Percentiles rank a stretch among this genome's conserved stretches.
Conservation (phyloP, 345 rosid species). For the Aquilaria sinensis region DNA sequence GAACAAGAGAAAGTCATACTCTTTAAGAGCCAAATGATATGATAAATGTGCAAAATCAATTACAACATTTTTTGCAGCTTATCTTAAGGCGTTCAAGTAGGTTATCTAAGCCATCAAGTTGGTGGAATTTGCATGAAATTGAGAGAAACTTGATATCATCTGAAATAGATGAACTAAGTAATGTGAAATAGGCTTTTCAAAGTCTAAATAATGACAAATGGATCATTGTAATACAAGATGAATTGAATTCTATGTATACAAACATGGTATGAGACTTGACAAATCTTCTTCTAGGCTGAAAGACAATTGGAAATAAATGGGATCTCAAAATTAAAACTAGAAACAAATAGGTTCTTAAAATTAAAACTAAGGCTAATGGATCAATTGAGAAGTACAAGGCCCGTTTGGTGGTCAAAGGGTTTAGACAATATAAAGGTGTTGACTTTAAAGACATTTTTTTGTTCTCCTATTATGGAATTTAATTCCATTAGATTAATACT, state of each 20-base stretch:
- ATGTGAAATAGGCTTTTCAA: not conserved
- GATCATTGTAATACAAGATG: not conserved
- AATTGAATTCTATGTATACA: not conserved
- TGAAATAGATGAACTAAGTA: not conserved
- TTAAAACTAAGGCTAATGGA: not conserved
- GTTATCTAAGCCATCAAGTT: too few relatives aligned
- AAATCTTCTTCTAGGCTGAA: not conserved
- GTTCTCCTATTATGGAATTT: too few relatives aligned
- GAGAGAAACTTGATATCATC: not conserved
- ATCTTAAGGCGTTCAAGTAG: too few relatives aligned
- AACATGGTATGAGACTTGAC: not conserved
- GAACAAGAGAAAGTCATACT: too few relatives aligned
- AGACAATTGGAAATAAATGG: not conserved
- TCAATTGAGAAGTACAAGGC: too few relatives aligned
- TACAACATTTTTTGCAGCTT: too few relatives aligned
- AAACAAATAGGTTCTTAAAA: not conserved
- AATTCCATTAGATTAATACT: too few relatives aligned
- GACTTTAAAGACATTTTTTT: too few relatives aligned
- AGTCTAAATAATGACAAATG: not conserved
- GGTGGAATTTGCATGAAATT: not conserved
- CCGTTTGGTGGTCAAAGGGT: too few relatives aligned
- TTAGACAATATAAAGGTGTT: too few relatives aligned
- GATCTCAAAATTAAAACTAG: not conserved
- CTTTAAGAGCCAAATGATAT: too few relatives aligned
- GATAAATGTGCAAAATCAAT: too few relatives aligned